phyloP scores from a whole-genome alignment of 108 stramenopile species.

The Fragilaria crotonensis region DNA sequence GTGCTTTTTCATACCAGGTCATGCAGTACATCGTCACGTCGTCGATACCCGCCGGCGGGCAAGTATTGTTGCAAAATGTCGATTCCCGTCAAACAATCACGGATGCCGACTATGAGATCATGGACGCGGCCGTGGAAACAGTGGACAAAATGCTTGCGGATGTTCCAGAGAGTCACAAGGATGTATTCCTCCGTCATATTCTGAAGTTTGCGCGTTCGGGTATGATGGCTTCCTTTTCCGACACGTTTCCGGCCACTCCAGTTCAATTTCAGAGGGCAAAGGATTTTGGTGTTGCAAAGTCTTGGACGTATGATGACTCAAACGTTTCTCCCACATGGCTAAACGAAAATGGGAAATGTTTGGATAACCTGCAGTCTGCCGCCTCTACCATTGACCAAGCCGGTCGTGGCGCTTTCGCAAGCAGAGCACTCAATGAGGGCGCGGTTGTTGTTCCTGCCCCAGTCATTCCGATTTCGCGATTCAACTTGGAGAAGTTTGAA shows the following conservation, averaged over 20 bases:
- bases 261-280: not conserved
- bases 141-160: too few species aligned
- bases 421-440: constrained; percentile 55
- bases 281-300: constrained; percentile 2
- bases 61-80: constrained; percentile 44
- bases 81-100: too few species aligned
- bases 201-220: too few species aligned
- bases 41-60: constrained; percentile 37
- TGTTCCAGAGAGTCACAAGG: too few species aligned
- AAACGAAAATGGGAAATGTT: constrained; percentile 47
- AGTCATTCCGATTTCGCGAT: constrained; percentile 43
- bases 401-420: constrained; percentile 75
- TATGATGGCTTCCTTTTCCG: too few species aligned
- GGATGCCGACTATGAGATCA: too few species aligned
- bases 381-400: constrained; percentile 49
- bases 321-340: constrained; percentile 35
- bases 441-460: constrained; percentile 64
- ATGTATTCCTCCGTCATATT: too few species aligned
- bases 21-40: constrained; percentile 12
- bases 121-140: too few species aligned
- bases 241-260: too few species aligned
- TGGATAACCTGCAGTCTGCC: constrained; percentile 51
- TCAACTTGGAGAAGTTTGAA: constrained; percentile 1
- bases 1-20: constrained; percentile 36
- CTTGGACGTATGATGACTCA: not conserved